These are phyloP conservation scores for Wickerhamiella pararugosa DNA, from an alignment of 1,139 yeast genomes.

Conservation along the genomic window DNA sequence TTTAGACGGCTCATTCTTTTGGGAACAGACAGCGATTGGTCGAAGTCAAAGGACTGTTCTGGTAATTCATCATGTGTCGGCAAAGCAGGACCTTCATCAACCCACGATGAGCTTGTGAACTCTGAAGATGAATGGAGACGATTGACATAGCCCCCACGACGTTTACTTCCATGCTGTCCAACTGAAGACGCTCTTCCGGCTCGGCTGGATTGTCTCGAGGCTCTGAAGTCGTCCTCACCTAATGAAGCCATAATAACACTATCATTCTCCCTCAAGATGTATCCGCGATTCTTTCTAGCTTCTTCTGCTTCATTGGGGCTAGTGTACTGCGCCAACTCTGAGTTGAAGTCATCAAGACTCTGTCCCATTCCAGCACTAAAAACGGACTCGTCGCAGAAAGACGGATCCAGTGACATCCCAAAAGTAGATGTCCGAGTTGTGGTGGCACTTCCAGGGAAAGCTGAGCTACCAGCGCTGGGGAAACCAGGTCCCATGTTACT, in stretches of 20 bases:
- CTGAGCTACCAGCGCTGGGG: constrained; percentile 1
- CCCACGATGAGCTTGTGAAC: too few relatives aligned
- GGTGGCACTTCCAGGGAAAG: constrained; percentile 1
- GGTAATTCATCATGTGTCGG: too few relatives aligned
- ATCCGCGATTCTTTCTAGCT: background rate
- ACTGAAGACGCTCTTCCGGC: too few relatives aligned
- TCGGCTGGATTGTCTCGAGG: too few relatives aligned
- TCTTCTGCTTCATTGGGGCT: background rate
- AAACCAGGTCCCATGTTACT: background rate
- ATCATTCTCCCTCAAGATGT: constrained; percentile 2
- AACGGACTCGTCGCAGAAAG: constrained; percentile 1
- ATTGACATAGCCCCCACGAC: too few relatives aligned
- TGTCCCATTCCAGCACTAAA: constrained; percentile 5
- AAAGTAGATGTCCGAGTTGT: background rate
- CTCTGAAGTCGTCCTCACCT: too few relatives aligned
- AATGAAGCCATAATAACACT: constrained; percentile 1
- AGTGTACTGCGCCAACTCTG: constrained; percentile 3
- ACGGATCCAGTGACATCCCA: background rate
- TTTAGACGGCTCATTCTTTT: background rate
- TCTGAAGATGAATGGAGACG: too few relatives aligned
- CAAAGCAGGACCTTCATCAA: too few relatives aligned
- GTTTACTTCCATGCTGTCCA: too few relatives aligned
- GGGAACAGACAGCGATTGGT: constrained; percentile 7
- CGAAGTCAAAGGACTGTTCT: background rate
- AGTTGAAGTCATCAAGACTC: constrained; percentile 4